Base-by-base conservation (phyloP, 139 green algal genomes). In the Yamagishiella unicocca region DNA sequence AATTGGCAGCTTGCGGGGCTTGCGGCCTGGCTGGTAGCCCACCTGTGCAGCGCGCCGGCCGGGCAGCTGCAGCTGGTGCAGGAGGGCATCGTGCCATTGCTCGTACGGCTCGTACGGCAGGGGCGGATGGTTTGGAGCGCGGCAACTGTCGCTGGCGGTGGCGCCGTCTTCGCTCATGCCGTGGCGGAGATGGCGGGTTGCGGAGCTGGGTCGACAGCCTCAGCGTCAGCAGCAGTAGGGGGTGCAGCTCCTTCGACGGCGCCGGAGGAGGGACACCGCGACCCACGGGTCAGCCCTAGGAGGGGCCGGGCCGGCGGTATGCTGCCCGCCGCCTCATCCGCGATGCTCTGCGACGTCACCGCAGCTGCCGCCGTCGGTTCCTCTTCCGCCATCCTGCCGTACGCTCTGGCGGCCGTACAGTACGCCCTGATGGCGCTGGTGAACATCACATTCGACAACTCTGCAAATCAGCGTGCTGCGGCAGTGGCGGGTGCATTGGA, bases 371-470 rank as follows among this genome's bases (percentile, higher is more conserved):
- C 71, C 27, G 40, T 42, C 6, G 5, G 43, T 21, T 6, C 35
- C 14, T n/a, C 68, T 24, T 21, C 37, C 37, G 37, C 37, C 29
- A 17, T 14, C 73, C 54, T 84, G 55, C 78, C 78, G 58, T 84
- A 74, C 78, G 27, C 27, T 8, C 22, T 84, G 3, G 35, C 54
- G 1, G 55, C 77, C 0, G 3, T 55, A 33, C 54, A 84, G 78
- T 84, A 84, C 78, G 58, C 27, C 10, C 25, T 84, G 29, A 84
- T 84, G 78, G 78, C 78, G n/a, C 78, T 84, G 58, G 78, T 84
- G 9, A 84, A 84, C n/a, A 33, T 62, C 27, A 84, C 78, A 25
- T 84, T 37, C 31, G 54, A 73, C 27, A 50, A 84, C 78, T 33
- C 10, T 12, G 54, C 27, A 1, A 61, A 73, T 27, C 78, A 84